Conservation (phyloP, 176 grass and related monocot genomes). For the Puccinellia tenuiflora region DNA sequence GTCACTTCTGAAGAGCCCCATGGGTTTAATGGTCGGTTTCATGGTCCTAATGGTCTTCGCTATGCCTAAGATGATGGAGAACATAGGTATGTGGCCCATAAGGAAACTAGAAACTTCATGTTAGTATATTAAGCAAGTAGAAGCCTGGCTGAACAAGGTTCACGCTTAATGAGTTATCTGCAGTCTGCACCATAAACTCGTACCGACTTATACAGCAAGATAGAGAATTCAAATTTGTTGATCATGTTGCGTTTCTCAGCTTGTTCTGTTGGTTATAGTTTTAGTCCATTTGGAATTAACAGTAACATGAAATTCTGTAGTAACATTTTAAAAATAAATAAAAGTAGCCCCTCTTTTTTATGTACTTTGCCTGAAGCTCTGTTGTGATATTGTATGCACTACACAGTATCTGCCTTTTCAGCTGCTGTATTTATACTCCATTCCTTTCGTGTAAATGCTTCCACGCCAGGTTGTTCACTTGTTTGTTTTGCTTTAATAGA, state of each 20-base stretch:
- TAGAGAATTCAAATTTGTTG: neutral
- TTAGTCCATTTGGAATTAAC: neutral
- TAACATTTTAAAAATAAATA: neutral
- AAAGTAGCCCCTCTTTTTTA: neutral
- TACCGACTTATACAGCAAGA: neutral
- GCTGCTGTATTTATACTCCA: neutral
- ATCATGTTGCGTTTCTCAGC: neutral
- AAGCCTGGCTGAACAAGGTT: neutral
- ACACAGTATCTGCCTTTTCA: neutral
- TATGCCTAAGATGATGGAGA: conserved; percentile 95
- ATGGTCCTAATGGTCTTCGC: conserved; percentile 84
- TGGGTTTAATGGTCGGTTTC: conserved; percentile 94
- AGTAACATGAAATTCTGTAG: neutral
- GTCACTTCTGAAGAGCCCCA: conserved; percentile 94
- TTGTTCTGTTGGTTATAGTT: neutral
- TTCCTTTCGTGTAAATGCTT: neutral
- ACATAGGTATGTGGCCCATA: conserved; percentile 44
- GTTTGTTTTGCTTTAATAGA: neutral
- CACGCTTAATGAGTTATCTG: neutral
- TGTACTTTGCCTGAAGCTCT: neutral
- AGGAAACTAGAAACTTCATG: neutral
- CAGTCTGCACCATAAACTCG: neutral
- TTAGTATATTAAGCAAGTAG: conserved; percentile 14
- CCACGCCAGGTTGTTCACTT: neutral
- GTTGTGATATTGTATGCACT: neutral